phyloP scores from a whole-genome alignment of 192 early-diverging fungal species.

The Allomyces arbusculus region DNA sequence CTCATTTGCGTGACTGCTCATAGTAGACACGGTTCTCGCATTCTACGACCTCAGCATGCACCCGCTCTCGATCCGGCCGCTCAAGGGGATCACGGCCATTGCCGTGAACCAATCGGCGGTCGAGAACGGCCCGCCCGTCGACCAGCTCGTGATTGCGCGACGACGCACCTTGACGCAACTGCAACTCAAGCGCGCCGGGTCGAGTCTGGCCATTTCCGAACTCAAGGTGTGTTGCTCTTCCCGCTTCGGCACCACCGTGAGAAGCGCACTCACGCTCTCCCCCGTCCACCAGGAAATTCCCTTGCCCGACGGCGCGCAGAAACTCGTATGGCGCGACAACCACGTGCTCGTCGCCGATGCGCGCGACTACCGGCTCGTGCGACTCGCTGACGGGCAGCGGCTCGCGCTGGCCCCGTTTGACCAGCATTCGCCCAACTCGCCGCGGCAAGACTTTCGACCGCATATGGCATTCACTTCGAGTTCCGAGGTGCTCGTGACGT shows the following conservation, averaged over 20 bases:
- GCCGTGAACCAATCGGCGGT: not conserved
- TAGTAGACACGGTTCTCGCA: not conserved
- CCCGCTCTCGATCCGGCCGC: not conserved
- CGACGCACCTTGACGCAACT: not conserved
- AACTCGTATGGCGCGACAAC: not conserved
- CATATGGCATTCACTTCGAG: not conserved
- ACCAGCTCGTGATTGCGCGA: not conserved
- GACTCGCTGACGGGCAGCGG: not conserved
- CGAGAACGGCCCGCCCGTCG: not conserved
- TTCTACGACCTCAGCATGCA: not conserved
- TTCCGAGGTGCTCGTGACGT: not conserved
- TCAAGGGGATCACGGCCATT: not conserved
- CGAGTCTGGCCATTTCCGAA: not conserved
- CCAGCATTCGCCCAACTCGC: no score
- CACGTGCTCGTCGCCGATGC: not conserved
- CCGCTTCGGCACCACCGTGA: not conserved
- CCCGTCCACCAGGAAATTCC: not conserved
- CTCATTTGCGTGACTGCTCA: no score
- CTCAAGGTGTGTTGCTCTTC: not conserved
- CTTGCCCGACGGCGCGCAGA: not conserved
- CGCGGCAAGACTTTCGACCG: no score
- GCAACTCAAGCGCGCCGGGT: not conserved
- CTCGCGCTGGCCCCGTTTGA: not conserved
- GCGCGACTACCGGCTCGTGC: not conserved
- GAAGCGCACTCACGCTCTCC: no score